These are phyloP conservation scores for Ogataea naganishii DNA, from an alignment of 805 yeast species.

Conservation along the genomic window DNA sequence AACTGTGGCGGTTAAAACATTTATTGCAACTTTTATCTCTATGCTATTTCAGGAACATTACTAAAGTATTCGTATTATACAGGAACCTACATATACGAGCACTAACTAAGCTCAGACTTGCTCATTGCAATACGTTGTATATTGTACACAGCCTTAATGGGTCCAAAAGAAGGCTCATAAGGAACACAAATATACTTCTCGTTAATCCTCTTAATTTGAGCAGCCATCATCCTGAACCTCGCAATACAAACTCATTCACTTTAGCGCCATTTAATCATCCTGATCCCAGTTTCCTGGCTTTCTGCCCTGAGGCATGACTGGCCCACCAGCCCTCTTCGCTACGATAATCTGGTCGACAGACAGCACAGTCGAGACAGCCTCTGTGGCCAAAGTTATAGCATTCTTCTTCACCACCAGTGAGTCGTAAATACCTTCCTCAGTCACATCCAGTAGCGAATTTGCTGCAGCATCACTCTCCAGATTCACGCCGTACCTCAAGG, in stretches of 20 bases:
- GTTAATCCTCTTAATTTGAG: neutral
- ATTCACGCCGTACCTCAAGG: conserved; percentile 53
- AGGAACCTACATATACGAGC: too few relatives aligned
- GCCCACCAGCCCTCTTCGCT: conserved; percentile 99
- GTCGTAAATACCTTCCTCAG: conserved; percentile 65
- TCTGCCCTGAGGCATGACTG: conserved; percentile 77
- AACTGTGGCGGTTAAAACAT: too few relatives aligned
- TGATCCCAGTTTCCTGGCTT: conserved; percentile 96
- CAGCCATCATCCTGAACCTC: neutral
- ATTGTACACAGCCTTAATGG: too few relatives aligned
- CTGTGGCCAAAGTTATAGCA: conserved; percentile 90
- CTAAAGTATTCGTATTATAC: too few relatives aligned
- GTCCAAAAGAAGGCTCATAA: too few relatives aligned
- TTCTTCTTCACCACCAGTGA: conserved; percentile 71
- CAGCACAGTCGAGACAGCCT: conserved; percentile 84
- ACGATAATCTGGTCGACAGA: conserved; percentile 95
- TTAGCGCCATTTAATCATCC: conserved; percentile 50
- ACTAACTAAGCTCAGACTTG: too few relatives aligned
- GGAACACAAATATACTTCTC: neutral
- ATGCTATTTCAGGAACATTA: too few relatives aligned
- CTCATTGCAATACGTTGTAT: too few relatives aligned
- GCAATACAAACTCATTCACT: too few relatives aligned
- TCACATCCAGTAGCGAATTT: conserved; percentile 65
- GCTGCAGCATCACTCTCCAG: conserved; percentile 58
- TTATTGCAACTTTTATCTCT: too few relatives aligned